Conservation (phyloP, 2,329 filamentous ascomycete species). For the Domatiomyces globalis region DNA sequence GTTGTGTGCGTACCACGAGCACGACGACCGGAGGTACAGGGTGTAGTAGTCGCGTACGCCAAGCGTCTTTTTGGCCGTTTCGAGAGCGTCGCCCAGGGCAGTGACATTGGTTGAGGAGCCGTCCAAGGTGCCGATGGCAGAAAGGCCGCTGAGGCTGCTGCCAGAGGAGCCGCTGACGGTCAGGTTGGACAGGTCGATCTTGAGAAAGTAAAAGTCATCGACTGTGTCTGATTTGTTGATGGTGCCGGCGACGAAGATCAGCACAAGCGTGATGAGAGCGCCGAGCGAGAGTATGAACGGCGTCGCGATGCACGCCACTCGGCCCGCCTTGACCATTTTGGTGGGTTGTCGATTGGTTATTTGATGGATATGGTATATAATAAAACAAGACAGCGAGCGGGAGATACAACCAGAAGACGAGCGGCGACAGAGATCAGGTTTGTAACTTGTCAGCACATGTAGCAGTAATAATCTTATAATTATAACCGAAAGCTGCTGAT, state of each 20-base stretch:
- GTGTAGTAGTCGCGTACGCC: slow-evolving; percentile 64
- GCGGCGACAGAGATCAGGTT: too few relatives aligned
- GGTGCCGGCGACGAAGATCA: slow-evolving; percentile 45
- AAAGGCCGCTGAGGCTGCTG: slow-evolving; percentile 2
- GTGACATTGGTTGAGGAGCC: slow-evolving; percentile 25
- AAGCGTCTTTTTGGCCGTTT: slow-evolving; percentile 31
- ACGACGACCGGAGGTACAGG: slow-evolving; percentile 78
- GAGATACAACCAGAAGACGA: neutral
- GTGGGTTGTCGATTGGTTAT: neutral
- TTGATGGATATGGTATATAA: slow-evolving; percentile 2
- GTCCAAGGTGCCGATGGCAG: slow-evolving; percentile 21
- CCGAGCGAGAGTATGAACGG: slow-evolving; percentile 70
- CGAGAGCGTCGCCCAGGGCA: slow-evolving; percentile 21
- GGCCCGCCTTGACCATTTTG: slow-evolving; percentile 56
- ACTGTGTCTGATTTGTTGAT: slow-evolving; percentile 34
- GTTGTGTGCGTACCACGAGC: slow-evolving; percentile 45
- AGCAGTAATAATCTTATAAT: too few relatives aligned
- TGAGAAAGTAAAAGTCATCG: slow-evolving; percentile 43
- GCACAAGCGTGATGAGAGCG: slow-evolving; percentile 53
- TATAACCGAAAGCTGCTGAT: too few relatives aligned
- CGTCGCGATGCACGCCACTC: slow-evolving; percentile 73
- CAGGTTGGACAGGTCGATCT: slow-evolving; percentile 49
- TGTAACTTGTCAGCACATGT: too few relatives aligned
- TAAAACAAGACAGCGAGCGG: neutral
- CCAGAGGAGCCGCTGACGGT: slow-evolving; percentile 30